These are phyloP conservation scores for Pisolithus sp. DNA, from an alignment of 768 basidiomycete genomes.

Conservation along the genomic window DNA sequence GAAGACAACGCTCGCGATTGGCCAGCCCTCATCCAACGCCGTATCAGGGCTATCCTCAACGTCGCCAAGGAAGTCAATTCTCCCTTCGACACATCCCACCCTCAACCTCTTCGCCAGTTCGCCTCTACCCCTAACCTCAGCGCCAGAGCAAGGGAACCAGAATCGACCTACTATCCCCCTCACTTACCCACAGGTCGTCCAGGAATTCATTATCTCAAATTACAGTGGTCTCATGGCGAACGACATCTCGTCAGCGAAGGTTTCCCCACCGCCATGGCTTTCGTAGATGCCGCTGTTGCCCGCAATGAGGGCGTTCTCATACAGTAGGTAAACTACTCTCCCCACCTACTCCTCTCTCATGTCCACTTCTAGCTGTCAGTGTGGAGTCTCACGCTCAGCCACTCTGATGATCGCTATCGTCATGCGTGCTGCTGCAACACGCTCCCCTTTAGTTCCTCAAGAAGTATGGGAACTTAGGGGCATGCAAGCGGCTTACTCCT, in stretches of 20 bases:
- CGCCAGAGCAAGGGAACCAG: conserved; percentile 25
- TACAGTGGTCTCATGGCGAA: conserved; percentile 93
- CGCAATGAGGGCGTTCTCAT: conserved; percentile 78
- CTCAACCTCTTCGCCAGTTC: conserved; percentile 51
- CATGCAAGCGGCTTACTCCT: conserved; percentile 87
- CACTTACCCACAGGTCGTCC: conserved; percentile 67
- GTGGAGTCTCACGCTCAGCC: conserved; percentile 87
- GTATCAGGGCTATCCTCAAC: conserved; percentile 79
- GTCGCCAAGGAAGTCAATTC: conserved; percentile 87
- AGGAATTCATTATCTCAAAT: conserved; percentile 80
- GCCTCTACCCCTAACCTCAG: conserved; percentile 65
- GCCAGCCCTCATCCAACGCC: conserved; percentile 58
- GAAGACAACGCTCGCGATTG: conserved; percentile 89
- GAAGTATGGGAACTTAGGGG: conserved; percentile 76
- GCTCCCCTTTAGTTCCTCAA: conserved; percentile 58
- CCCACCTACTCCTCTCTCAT: conserved; percentile 11
- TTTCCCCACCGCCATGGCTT: conserved; percentile 74
- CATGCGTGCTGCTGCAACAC: conserved; percentile 82
- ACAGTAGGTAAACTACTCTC: conserved; percentile 53
- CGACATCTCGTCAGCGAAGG: conserved; percentile 75
- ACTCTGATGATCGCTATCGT: conserved; percentile 87
- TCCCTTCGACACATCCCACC: conserved; percentile 49
- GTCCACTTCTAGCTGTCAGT: conserved; percentile 69
- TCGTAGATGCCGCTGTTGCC: conserved; percentile 69
- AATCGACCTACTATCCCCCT: conserved; percentile 59